These are phyloP conservation scores for Psilocybe sp. DNA, from an alignment of 768 basidiomycete species.

Conservation along the genomic window DNA sequence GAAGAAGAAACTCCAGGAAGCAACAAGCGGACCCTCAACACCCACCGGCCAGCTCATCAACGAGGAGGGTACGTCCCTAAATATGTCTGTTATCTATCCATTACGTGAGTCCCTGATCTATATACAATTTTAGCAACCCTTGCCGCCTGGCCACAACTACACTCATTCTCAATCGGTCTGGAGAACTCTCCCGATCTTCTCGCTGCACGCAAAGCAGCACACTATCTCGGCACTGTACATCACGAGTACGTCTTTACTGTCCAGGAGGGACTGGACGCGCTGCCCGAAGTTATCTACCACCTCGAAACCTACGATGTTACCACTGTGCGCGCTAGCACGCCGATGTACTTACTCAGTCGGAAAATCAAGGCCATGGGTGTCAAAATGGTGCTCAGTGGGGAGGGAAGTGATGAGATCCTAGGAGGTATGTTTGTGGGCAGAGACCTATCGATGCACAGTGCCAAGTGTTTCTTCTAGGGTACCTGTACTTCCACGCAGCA, in stretches of 20 bases:
- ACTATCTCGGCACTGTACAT: constrained; percentile 90
- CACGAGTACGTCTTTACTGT: constrained; percentile 99
- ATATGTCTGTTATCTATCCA: background rate
- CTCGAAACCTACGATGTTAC: constrained; percentile 99
- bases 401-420: constrained; percentile 96
- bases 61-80: constrained; percentile 48
- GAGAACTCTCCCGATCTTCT: constrained; percentile 93
- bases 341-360: constrained; percentile 96
- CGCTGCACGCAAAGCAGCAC: constrained; percentile 91
- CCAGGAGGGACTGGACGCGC: constrained; percentile 95
- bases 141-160: constrained; percentile 90
- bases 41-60: constrained; percentile 42
- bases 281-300: constrained; percentile 97
- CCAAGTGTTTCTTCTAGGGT: constrained; percentile 50
- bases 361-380: constrained; percentile 99
- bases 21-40: constrained; percentile 53
- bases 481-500: constrained; percentile 99
- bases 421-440: constrained; percentile 56
- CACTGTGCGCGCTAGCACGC: constrained; percentile 94
- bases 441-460: background rate
- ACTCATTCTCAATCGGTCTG: constrained; percentile 96
- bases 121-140: constrained; percentile 53
- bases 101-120: background rate
- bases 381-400: constrained; percentile 98
- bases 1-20: constrained; percentile 54